These are phyloP conservation scores for Eleusine indica DNA, from an alignment of 176 grass and related monocot genomes.

Conservation along the genomic window DNA sequence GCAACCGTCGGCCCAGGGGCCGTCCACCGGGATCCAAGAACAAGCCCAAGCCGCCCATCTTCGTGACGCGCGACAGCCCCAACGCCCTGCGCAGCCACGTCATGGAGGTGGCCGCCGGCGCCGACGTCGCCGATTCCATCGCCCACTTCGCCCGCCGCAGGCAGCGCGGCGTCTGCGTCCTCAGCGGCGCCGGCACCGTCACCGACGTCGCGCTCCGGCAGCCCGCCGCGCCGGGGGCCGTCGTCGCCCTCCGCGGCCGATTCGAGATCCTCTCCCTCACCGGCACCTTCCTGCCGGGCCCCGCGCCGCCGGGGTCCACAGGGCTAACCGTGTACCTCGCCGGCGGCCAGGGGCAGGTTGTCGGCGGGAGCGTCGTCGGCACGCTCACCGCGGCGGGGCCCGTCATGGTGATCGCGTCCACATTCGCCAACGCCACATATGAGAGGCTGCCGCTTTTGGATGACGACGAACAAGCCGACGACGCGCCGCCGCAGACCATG, in stretches of 20 bases:
- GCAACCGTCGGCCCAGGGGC: conserved; percentile 69
- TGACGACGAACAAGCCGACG: conserved; percentile 49
- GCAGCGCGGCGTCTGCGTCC: conserved; percentile 80
- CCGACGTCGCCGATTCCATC: conserved; percentile 82
- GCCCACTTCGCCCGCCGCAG: conserved; percentile 74
- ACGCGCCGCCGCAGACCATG: neutral
- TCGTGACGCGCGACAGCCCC: conserved; percentile 83
- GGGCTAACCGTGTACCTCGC: conserved; percentile 82
- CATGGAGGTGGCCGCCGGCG: conserved; percentile 74
- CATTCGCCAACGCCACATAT: conserved; percentile 81
- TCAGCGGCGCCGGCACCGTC: conserved; percentile 76
- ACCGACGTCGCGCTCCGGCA: conserved; percentile 72
- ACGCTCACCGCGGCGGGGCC: conserved; percentile 77
- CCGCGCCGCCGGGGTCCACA: conserved; percentile 72
- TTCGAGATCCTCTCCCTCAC: conserved; percentile 88
- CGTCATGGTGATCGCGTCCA: conserved; percentile 87
- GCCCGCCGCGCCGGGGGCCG: conserved; percentile 58
- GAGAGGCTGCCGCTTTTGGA: conserved; percentile 77
- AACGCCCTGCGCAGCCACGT: conserved; percentile 85
- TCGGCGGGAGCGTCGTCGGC: conserved; percentile 81
- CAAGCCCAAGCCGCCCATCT: conserved; percentile 85
- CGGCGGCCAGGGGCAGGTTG: conserved; percentile 76
- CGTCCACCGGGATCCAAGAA: conserved; percentile 84
- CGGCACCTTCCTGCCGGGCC: conserved; percentile 79
- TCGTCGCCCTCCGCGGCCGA: conserved; percentile 68